phyloP scores from a whole-genome alignment of 2,329 filamentous ascomycete genomes.

The Neopestalotiopsis rosae region DNA sequence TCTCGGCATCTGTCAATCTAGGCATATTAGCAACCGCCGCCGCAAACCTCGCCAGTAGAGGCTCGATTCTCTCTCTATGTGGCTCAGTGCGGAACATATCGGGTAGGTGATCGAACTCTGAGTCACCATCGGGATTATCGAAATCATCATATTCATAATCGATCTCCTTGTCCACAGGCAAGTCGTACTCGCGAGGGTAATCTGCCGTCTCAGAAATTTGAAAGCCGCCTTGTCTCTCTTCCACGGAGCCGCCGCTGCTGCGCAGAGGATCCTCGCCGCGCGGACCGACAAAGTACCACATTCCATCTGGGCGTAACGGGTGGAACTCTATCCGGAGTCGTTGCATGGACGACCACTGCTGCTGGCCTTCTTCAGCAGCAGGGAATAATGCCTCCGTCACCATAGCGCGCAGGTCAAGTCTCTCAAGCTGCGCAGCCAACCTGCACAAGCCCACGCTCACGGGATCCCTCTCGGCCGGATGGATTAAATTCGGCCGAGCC shows the following conservation, averaged over 20 bases:
- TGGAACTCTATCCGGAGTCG: constrained; percentile 27
- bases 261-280: constrained; percentile 23
- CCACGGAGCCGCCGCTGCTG: too few species aligned
- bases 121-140: constrained; percentile 2
- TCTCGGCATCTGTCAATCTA: constrained; percentile 23
- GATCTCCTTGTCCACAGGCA: constrained; percentile 22
- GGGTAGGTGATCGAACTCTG: constrained; percentile 9
- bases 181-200: constrained; percentile 28
- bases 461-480: constrained; percentile 21
- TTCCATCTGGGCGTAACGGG: constrained; percentile 25
- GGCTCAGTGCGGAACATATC: constrained; percentile 26
- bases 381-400: constrained; percentile 26
- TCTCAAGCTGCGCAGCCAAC: constrained; percentile 25
- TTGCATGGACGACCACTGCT: constrained; percentile 23
- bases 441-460: constrained; percentile 26
- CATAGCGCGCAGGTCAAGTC: constrained; percentile 26
- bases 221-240: constrained; percentile 17
- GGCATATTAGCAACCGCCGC: constrained; percentile 22
- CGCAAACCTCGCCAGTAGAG: constrained; percentile 25
- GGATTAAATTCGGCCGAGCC: constrained; percentile 27
- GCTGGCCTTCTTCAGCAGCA: constrained; percentile 9
- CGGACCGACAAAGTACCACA: constrained; percentile 29
- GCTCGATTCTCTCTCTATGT: constrained; percentile 20
- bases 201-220: constrained; percentile 8
- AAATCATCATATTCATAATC: constrained; percentile 23